A percentile compares a stretch with the other conserved stretches of the same genome.
phyloP scores from a whole-genome alignment of 208 protist genomes.

The Naegleria lovaniensis region DNA sequence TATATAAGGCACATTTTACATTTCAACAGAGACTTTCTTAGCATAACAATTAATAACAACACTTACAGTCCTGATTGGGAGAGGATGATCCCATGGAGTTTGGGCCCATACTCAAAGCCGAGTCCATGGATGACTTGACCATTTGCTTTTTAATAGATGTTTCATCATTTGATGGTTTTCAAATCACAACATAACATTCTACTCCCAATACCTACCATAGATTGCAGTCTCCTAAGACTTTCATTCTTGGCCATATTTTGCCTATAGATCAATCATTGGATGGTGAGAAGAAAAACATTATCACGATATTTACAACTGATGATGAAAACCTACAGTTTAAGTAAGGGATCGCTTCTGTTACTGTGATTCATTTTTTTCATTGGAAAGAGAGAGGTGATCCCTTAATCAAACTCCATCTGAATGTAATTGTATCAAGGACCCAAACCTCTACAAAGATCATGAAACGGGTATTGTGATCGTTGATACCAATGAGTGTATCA shows the following conservation, averaged over 20 bases:
- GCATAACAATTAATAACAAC: no score
- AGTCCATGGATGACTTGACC: background rate
- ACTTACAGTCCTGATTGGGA: background rate
- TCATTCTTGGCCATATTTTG: conserved; percentile 14
- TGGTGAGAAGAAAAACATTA: background rate
- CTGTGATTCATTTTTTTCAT: background rate
- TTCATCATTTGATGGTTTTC: background rate
- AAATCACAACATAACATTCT: background rate
- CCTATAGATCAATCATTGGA: background rate
- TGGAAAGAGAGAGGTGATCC: no score
- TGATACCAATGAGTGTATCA: no score
- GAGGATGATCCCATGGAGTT: background rate
- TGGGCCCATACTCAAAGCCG: background rate
- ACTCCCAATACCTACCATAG: background rate
- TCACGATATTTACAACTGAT: background rate
- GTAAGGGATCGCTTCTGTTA: background rate
- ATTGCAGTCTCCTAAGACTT: background rate
- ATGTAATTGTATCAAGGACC: no score
- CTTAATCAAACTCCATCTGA: no score
- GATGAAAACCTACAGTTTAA: background rate
- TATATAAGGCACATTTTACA: background rate
- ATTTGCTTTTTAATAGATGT: background rate
- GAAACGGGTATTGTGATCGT: no score
- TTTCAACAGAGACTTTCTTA: no score
- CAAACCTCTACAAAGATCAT: no score